Conservation (phyloP, 2,329 filamentous ascomycete species). For the Pseudogymnoascus sp. region DNA sequence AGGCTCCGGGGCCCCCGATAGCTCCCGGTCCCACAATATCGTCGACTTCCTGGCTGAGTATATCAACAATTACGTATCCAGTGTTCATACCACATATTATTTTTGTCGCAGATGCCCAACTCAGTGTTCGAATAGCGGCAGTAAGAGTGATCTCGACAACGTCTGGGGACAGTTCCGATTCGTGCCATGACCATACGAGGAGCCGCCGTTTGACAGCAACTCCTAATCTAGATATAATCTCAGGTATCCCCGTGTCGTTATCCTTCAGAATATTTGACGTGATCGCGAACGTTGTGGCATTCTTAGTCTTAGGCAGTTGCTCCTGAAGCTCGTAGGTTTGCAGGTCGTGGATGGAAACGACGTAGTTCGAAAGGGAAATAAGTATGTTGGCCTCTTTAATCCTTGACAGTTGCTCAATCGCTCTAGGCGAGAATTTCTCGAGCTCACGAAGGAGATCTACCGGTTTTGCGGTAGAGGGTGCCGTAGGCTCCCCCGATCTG, state of each 20-base stretch:
- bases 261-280: conserved; percentile 96
- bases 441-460: conserved; percentile 85
- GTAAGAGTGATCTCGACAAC: conserved; percentile 69
- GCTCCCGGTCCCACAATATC: conserved; percentile 73
- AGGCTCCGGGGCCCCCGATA: conserved; percentile 53
- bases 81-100: conserved; percentile 86
- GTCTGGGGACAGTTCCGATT: conserved; percentile 74
- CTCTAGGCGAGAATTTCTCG: conserved; percentile 84
- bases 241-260: conserved; percentile 73
- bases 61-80: conserved; percentile 83
- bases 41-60: conserved; percentile 61
- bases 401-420: conserved; percentile 87
- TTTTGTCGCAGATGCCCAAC: conserved; percentile 82
- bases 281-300: conserved; percentile 82
- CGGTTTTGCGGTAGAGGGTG: conserved; percentile 37
- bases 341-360: conserved; percentile 83
- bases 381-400: conserved; percentile 93
- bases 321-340: conserved; percentile 77
- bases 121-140: conserved; percentile 78
- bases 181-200: conserved; percentile 90
- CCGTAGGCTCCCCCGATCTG: conserved; percentile 19
- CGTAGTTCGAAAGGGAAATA: conserved; percentile 81
- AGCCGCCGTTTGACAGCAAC: conserved; percentile 89
- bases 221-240: conserved; percentile 83
- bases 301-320: conserved; percentile 71